Evolutionary conservation across 2,329 filamentous ascomycete genomes (phyloP).

Genomic region (Colletotrichum tropicicola): DNA sequence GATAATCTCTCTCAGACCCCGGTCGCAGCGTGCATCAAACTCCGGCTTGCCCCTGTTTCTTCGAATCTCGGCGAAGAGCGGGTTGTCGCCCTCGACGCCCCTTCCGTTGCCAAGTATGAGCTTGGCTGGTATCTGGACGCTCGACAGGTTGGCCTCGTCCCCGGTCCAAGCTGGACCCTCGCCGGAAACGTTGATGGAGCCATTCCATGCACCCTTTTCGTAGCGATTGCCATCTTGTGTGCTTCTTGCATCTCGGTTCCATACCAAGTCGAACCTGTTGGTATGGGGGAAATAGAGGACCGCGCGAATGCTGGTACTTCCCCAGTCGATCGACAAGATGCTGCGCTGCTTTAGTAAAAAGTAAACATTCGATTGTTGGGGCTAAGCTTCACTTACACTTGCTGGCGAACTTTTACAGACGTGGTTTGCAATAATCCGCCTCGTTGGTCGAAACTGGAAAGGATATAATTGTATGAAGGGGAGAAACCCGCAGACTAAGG

Average conservation of each 20-base stretch:
- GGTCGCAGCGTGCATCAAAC: background rate
- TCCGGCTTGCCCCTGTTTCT: background rate
- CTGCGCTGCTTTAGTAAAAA: too few species aligned
- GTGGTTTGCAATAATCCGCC: too few species aligned
- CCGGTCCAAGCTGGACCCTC: constrained; percentile 15
- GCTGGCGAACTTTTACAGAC: too few species aligned
- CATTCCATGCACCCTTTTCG: background rate
- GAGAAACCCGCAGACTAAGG: too few species aligned
- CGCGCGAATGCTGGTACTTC: too few species aligned
- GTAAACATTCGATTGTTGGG: too few species aligned
- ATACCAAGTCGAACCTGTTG: too few species aligned
- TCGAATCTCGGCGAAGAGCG: constrained; percentile 18
- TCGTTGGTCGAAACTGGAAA: too few species aligned
- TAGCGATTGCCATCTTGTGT: background rate
- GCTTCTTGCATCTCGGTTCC: background rate
- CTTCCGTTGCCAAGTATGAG: background rate
- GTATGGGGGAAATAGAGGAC: too few species aligned
- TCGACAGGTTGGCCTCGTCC: constrained; percentile 12
- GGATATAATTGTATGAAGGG: too few species aligned
- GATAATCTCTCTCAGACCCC: background rate
- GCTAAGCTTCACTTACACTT: too few species aligned
- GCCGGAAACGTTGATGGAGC: constrained; percentile 29
- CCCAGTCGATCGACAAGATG: too few species aligned
- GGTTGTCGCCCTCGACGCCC: constrained; percentile 5
- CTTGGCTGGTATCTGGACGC: constrained; percentile 12